Percentiles rank a stretch among this genome's conserved stretches.
Conservation (phyloP, 352 stramenopile species). For the Globisporangium paddicum region DNA sequence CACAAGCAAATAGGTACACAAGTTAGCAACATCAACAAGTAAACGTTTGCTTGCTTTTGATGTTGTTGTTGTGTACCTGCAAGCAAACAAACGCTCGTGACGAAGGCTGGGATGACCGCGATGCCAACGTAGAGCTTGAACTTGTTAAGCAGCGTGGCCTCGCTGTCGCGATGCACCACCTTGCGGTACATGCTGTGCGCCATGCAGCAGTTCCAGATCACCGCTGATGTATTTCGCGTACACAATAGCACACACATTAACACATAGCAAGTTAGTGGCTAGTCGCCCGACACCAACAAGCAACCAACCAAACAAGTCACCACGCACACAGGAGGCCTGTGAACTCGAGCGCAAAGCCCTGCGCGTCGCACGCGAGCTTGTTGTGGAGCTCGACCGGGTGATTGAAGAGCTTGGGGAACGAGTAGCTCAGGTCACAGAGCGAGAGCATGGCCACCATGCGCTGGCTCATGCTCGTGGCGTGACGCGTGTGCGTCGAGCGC, state of each 20-base stretch:
- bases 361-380: slow-evolving; percentile 34
- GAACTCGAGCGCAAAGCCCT: slow-evolving; percentile 50
- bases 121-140: slow-evolving; percentile 57
- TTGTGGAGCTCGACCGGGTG: slow-evolving; percentile 16
- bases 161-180: slow-evolving; percentile 61
- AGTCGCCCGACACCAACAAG: background rate
- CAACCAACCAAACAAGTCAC: background rate
- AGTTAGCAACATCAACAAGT: background rate
- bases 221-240: slow-evolving; percentile 17
- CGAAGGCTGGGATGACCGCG: slow-evolving; percentile 37
- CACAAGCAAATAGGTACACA: background rate
- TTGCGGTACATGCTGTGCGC: slow-evolving; percentile 71
- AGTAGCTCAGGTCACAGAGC: slow-evolving; percentile 46
- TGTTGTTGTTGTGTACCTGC: slow-evolving; percentile 14
- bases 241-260: background rate
- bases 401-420: slow-evolving; percentile 49
- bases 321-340: slow-evolving; percentile 52
- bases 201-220: slow-evolving; percentile 69
- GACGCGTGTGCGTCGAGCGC: slow-evolving; percentile 16
- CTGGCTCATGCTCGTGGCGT: slow-evolving; percentile 44
- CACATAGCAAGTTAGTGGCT: background rate
- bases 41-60: slow-evolving; percentile 1
- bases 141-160: slow-evolving; percentile 47
- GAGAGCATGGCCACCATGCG: slow-evolving; percentile 73
- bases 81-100: slow-evolving; percentile 31